Evolutionary conservation across 345 rosid species (phyloP), one percentile per base, ranked within the genome.

Genomic region (Populus simonii): DNA sequence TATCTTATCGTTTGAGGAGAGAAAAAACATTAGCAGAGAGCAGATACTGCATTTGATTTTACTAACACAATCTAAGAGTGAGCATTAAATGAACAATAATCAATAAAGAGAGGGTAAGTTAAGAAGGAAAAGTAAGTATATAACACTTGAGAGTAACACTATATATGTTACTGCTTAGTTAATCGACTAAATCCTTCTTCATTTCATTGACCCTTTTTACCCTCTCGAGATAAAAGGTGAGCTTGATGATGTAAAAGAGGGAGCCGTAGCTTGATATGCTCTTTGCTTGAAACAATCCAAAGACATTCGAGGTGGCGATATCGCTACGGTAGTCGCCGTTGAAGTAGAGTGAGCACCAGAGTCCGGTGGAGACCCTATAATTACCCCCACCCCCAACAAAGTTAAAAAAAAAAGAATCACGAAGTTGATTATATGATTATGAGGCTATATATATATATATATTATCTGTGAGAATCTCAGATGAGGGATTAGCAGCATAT

Each of bases 261-360:
- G 39, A 8, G 78, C 84, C 8, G 83, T 86, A 3, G 85, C 82
- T 79, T 81, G 90, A 81, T 84, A 88, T 16, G 88, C 79, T 68
- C 87, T 87, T 80, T 86, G 91, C 88, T 89, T 83, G 91, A 91
- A 96, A 79, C 92, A 88, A 73, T 96, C 98, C 89, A 93, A 73
- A 12, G 91, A 86, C 79, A 92, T 93, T 62, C 90, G 80, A 3
- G 99, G 91, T 2, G 97, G 93, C 3, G 94, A 91, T 41, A 89
- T 49, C 0, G 92, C 86, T 62, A 83, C 84, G 3, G 92, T 33
- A 33, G 36, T 92, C 83, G 89, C 90, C 5, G 92, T 85, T 3
- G 94, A 85, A 3, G 91, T 79, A 4, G 93, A 85, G 43, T 86
- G 91, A 68, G 83, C 73, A 43, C 88, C 93, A 22, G 93, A 91